These are phyloP conservation scores for Sugiyamaella pinicola DNA, from an alignment of 1,139 yeast genomes.

Conservation along the genomic window DNA sequence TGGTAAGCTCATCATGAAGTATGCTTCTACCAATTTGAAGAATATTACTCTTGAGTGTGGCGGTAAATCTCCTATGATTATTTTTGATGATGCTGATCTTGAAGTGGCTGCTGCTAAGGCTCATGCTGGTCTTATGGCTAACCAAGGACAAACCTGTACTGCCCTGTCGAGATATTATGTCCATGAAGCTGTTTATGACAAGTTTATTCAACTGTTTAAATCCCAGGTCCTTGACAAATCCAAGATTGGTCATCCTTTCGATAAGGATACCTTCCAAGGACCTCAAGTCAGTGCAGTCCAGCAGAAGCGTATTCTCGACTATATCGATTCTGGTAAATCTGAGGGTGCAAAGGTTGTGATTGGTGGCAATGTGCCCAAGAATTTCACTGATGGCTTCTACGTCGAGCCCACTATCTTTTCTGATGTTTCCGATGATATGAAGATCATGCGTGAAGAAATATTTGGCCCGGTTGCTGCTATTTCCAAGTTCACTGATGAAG, in stretches of 20 bases:
- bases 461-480: slow-evolving; percentile 85
- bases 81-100: slow-evolving; percentile 71
- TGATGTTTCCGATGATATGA: slow-evolving; percentile 62
- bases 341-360: slow-evolving; percentile 75
- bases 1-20: slow-evolving; percentile 73
- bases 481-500: slow-evolving; percentile 65
- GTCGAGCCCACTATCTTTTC: slow-evolving; percentile 70
- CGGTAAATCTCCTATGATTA: slow-evolving; percentile 81
- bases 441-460: slow-evolving; percentile 69
- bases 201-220: slow-evolving; percentile 57
- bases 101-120: slow-evolving; percentile 60
- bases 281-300: slow-evolving; percentile 80
- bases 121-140: slow-evolving; percentile 65
- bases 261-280: slow-evolving; percentile 72
- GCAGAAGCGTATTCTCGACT: slow-evolving; percentile 70
- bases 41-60: slow-evolving; percentile 82
- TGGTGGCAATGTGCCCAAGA: slow-evolving; percentile 85
- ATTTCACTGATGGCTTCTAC: slow-evolving; percentile 74
- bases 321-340: slow-evolving; percentile 68
- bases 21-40: slow-evolving; percentile 73
- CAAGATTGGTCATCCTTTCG: slow-evolving; percentile 81
- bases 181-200: slow-evolving; percentile 73
- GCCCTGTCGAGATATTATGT: slow-evolving; percentile 82
- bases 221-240: slow-evolving; percentile 58
- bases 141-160: slow-evolving; percentile 85